Base-by-base conservation (phyloP, 2,329 filamentous ascomycete genomes). In the Epichloe typhina region DNA sequence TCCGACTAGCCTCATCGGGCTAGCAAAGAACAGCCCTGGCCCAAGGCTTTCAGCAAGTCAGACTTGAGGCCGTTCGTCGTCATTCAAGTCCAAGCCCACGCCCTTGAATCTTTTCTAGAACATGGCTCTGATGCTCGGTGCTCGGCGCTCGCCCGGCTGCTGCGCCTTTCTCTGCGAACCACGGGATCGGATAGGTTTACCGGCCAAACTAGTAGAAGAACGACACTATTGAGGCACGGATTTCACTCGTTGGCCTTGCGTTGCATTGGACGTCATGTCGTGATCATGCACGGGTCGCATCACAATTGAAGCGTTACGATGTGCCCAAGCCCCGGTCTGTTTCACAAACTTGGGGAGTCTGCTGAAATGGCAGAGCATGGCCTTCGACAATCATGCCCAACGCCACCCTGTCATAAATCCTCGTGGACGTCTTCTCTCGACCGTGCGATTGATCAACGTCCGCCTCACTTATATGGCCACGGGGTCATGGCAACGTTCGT, bases 41-140 rank as follows among this genome's bases (percentile, higher is more conserved):
- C 31, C 41, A 38, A 50, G 48, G 40, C 48, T 45, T 33, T 40
- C 48, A 46, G 48, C 48, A 50, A 50, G 48, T 35, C 48, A 50
- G 42, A 50, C 31, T 50, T 4, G 23, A n/a, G 13, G 36, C 36
- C 36, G 12, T 8, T 38, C 36, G 31, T 31, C 31, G 8, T 11
- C 3, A 11, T 31, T 11, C 31, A 4, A 31, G 9, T 31, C 8
- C 31, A 31, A 31, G 31, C 31, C 31, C 31, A 31, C 8, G 31
- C 31, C 4, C 31, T 3, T 31, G 31, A 11, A 31, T 35, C 15
- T 49, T 49, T 49, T 49, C 47, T 19, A 49, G 40, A 49, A 49
- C 17, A n/a, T 11, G 5, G 31, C n/a, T 38, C 33, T 7, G 13
- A 4, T 11, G 31, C 33, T 42, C 17, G 13, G 15, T 11, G 31